Percentiles rank a stretch among this genome's conserved stretches.
Conservation (phyloP, 164 flowering plant species). For the Macadamia integrifolia region DNA sequence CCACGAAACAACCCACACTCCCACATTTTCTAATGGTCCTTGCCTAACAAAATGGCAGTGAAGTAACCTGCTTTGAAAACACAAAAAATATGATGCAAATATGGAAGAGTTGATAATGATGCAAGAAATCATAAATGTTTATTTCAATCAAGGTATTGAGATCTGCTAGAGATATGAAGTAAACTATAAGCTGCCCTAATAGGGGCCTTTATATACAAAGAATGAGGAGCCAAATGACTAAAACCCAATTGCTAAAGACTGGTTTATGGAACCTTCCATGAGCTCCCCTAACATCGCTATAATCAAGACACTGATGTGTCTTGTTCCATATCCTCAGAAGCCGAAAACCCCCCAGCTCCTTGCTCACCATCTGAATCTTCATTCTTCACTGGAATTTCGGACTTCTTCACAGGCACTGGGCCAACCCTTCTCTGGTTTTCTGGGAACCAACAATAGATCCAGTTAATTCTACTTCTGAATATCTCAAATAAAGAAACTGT, state of each 20-base stretch:
- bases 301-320: slow-evolving; percentile 32
- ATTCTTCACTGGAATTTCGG: slow-evolving; percentile 25
- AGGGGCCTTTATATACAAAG: slow-evolving; percentile 28
- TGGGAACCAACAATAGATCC: slow-evolving; percentile 15
- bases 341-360: slow-evolving; percentile 31
- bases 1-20: too few species aligned
- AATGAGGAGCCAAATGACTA: slow-evolving; percentile 9
- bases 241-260: slow-evolving; percentile 6
- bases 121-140: too few species aligned
- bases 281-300: background rate
- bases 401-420: slow-evolving; percentile 26
- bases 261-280: slow-evolving; percentile 3
- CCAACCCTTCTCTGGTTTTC: slow-evolving; percentile 51
- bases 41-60: too few species aligned
- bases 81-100: too few species aligned
- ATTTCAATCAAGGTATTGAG: background rate
- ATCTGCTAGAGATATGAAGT: slow-evolving; percentile 4
- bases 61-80: too few species aligned
- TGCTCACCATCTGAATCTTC: slow-evolving; percentile 38
- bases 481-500: background rate
- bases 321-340: slow-evolving; percentile 43
- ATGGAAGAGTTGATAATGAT: too few species aligned
- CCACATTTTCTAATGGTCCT: too few species aligned
- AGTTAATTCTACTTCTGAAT: background rate
- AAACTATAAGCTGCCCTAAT: slow-evolving; percentile 22